Base-by-base conservation (phyloP, 257 asterid genomes). In the Voacanga thouarsii region DNA sequence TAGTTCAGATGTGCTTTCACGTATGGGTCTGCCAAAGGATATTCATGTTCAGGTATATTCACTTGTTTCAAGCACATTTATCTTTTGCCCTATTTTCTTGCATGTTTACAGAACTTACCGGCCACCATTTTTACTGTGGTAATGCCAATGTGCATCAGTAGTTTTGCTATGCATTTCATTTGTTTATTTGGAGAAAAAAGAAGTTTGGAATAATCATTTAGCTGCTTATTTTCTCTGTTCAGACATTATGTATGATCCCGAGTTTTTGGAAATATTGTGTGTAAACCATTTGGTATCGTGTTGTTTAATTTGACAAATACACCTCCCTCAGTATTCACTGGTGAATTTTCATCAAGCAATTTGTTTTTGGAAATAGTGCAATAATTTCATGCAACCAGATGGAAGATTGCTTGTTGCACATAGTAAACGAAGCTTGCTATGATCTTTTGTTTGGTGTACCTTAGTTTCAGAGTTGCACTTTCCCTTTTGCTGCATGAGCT, bases 1-100 rank as follows among this genome's bases (percentile, higher is more conserved):
- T 78, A 76, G 82, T 73, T 67, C 78, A 12, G 83, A 76, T 71
- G 67, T 82, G 71, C 63, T 85, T 76, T 76, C 78, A 73, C 80
- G 71, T 45, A 69, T 87, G 85, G 88, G 86, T 45, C 80, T 84
- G 75, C 85, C 88, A 26, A 75, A 82, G 80, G 83, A 85, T 68
- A 72, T 77, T n/a, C 82, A 78, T 56, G 66, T 85, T 76, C 59
- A 85, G 91, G 91, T 87, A 83, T 21, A 53, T 23, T 43, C 49
- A 47, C 41, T 55, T 55, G 23, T 61, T 71, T 72, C 70, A 61
- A 47, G 76, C 21, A 19, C 37, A 59, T 69, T 60, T 53, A 24
- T 14, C 66, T 9, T 76, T 57, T 49, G 53, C 50, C 64, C 74
- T 18, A 28, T 66, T 60, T 7, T 44, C 30, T 4, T 70, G 28